These are phyloP conservation scores for Psilocybe cubensis DNA, from an alignment of 768 basidiomycete genomes.

Conservation along the genomic window DNA sequence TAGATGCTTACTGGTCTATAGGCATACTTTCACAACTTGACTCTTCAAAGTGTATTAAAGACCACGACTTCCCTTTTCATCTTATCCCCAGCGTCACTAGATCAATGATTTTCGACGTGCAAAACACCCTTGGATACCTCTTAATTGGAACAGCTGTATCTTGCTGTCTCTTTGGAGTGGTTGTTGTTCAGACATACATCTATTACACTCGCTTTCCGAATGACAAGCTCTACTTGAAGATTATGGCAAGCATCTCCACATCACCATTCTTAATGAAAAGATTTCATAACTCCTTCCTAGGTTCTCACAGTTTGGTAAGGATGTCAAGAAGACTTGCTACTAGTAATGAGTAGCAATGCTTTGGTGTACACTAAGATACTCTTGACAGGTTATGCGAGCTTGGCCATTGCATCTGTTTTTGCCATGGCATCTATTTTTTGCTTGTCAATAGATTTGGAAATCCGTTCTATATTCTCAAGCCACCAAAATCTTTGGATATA, in stretches of 20 bases:
- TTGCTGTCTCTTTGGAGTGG: slow-evolving; percentile 10
- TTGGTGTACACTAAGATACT: background rate
- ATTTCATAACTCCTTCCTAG: background rate
- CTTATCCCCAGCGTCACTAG: background rate
- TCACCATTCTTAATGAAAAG: background rate
- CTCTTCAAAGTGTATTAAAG: too few species aligned
- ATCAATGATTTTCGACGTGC: background rate
- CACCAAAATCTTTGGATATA: background rate
- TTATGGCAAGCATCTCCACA: background rate
- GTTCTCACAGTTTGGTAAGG: slow-evolving; percentile 4
- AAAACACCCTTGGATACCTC: slow-evolving; percentile 3
- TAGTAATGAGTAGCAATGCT: too few species aligned
- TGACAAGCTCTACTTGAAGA: background rate
- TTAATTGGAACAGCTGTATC: slow-evolving; percentile 3
- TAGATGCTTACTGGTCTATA: too few species aligned
- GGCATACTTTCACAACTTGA: too few species aligned
- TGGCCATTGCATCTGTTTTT: slow-evolving; percentile 6
- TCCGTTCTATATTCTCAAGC: background rate
- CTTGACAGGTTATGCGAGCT: slow-evolving; percentile 5
- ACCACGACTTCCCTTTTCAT: too few species aligned
- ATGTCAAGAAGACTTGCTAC: background rate
- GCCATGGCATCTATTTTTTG: slow-evolving; percentile 3
- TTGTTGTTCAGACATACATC: slow-evolving; percentile 9
- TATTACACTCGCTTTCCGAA: slow-evolving; percentile 8
- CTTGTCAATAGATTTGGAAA: slow-evolving; percentile 1